These are phyloP conservation scores for Rhynchospora breviuscula DNA, from an alignment of 176 grass and related monocot species.

Conservation along the genomic window DNA sequence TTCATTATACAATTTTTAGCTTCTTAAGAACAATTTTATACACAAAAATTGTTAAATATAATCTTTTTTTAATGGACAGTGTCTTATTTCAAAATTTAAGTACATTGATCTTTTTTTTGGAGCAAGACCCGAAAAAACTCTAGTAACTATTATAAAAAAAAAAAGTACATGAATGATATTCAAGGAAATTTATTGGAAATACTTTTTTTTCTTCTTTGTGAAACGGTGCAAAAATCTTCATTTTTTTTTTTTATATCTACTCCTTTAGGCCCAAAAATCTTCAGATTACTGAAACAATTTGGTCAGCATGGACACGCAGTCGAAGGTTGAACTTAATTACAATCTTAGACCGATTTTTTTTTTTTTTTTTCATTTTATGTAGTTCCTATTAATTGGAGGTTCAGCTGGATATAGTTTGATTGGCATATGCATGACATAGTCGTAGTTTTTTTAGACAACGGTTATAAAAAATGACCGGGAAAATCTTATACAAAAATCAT, in stretches of 20 bases:
- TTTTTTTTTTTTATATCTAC: not conserved
- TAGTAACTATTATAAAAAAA: no score
- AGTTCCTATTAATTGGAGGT: not conserved
- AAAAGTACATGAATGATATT: no score
- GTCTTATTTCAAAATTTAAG: no score
- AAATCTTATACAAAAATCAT: not conserved
- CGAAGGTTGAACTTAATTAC: no score
- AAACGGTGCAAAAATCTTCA: not conserved
- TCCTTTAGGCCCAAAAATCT: not conserved
- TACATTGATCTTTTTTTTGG: no score
- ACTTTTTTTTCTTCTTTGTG: not conserved
- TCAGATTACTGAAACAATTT: not conserved
- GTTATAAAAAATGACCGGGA: not conserved
- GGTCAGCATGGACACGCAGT: no score
- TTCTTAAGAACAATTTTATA: no score
- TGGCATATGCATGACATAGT: not conserved
- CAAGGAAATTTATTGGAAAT: no score
- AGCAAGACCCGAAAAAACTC: no score
- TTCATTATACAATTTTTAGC: no score
- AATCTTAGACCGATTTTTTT: not conserved
- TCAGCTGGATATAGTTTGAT: not conserved
- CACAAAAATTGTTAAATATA: no score
- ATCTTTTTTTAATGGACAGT: no score
- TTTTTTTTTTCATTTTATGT: not conserved
- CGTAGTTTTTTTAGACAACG: not conserved